Conservation (phyloP, 495 filamentous ascomycete genomes). For the Penicillium parvum region DNA sequence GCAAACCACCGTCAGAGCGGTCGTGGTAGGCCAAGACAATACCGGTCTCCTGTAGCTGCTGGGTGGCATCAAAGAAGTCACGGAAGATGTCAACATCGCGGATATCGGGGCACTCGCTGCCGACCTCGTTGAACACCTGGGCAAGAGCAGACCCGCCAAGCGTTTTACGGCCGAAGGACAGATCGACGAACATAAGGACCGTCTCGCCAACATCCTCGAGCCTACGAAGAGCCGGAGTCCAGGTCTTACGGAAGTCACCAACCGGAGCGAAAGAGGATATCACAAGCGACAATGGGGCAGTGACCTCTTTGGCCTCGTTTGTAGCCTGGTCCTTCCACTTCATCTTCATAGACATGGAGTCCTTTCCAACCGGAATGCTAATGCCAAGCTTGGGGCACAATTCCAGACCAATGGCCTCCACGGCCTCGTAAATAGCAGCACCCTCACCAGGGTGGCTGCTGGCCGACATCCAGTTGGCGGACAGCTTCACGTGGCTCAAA, state of each 20-base stretch:
- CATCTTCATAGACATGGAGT: slow-evolving; percentile 98
- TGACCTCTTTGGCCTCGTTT: slow-evolving; percentile 73
- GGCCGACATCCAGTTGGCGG: slow-evolving; percentile 98
- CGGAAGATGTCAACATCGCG: slow-evolving; percentile 75
- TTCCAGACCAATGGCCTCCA: slow-evolving; percentile 89
- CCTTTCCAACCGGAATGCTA: slow-evolving; percentile 93
- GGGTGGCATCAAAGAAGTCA: slow-evolving; percentile 87
- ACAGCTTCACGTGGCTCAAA: slow-evolving; percentile 74
- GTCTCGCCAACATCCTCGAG: slow-evolving; percentile 86
- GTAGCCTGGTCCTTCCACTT: slow-evolving; percentile 77
- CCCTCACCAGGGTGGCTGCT: slow-evolving; percentile 91
- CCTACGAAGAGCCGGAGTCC: slow-evolving; percentile 85
- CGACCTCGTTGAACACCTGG: slow-evolving; percentile 85
- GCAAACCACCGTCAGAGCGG: slow-evolving; percentile 84
- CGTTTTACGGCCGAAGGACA: slow-evolving; percentile 70
- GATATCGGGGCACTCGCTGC: slow-evolving; percentile 79
- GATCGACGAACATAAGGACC: slow-evolving; percentile 84
- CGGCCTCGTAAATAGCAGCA: slow-evolving; percentile 89
- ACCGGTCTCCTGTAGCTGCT: slow-evolving; percentile 77
- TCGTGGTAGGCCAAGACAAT: slow-evolving; percentile 96
- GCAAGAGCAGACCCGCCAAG: slow-evolving; percentile 90
- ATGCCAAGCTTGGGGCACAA: slow-evolving; percentile 78
- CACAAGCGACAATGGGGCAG: slow-evolving; percentile 82
- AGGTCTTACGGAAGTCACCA: slow-evolving; percentile 72
- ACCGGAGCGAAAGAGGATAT: slow-evolving; percentile 88